These are phyloP conservation scores for Cryphonectria nitschkei DNA, from an alignment of 2,329 filamentous ascomycete species.

Conservation along the genomic window DNA sequence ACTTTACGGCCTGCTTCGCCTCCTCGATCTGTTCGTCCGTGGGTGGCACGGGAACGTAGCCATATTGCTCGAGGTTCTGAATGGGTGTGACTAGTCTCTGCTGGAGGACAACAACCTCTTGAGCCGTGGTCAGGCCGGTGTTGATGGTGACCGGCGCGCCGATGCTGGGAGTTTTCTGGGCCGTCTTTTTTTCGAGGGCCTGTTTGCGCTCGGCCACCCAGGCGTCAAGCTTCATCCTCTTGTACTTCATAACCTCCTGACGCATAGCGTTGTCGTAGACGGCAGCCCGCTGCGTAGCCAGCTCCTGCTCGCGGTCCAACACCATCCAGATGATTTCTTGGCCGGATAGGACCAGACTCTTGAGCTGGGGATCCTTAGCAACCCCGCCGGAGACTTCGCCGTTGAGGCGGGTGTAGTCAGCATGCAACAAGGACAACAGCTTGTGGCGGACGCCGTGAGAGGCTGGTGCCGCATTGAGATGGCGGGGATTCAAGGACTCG, in stretches of 20 bases:
- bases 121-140: conserved; percentile 68
- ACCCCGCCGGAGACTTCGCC: conserved; percentile 58
- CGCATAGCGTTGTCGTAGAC: conserved; percentile 88
- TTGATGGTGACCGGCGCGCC: conserved; percentile 57
- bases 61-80: conserved; percentile 64
- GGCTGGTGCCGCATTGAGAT: conserved; percentile 62
- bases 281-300: conserved; percentile 66
- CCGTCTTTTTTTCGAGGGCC: conserved; percentile 36
- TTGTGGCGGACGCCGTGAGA: conserved; percentile 59
- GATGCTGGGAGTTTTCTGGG: conserved; percentile 38
- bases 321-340: conserved; percentile 70
- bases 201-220: conserved; percentile 69
- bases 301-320: conserved; percentile 78
- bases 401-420: conserved; percentile 70
- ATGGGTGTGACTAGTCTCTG: conserved; percentile 67
- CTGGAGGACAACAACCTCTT: conserved; percentile 70
- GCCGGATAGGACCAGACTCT: conserved; percentile 60
- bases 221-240: conserved; percentile 71
- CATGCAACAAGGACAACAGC: conserved; percentile 66
- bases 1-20: conserved; percentile 66
- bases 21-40: conserved; percentile 66
- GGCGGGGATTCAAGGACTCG: conserved; percentile 69
- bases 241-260: conserved; percentile 74
- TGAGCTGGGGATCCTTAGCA: conserved; percentile 49
- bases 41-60: conserved; percentile 75